A percentile compares a stretch with the other conserved stretches of the same genome.
These are phyloP conservation scores for Cryphonectria naterciae DNA, from an alignment of 2,329 filamentous ascomycete species.

Conservation along the genomic window DNA sequence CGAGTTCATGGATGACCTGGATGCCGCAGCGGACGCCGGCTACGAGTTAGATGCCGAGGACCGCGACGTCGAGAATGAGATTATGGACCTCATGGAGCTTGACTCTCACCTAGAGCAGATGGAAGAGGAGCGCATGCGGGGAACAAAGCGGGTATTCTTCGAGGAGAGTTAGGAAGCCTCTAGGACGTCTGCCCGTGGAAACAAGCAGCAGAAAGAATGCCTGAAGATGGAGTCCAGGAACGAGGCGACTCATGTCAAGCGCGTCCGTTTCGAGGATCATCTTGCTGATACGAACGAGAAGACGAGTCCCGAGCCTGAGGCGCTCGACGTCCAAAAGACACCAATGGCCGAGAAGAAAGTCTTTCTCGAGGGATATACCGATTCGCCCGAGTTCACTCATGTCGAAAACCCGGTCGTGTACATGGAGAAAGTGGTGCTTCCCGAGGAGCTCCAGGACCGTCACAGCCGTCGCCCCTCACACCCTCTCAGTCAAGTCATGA, in stretches of 20 bases:
- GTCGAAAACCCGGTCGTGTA: constrained; percentile 24
- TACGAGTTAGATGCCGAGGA: constrained; percentile 51
- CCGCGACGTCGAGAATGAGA: constrained; percentile 61
- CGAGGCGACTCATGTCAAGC: not conserved
- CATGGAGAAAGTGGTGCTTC: constrained; percentile 12
- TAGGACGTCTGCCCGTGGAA: constrained; percentile 29
- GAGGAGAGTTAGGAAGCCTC: constrained; percentile 43
- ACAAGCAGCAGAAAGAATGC: constrained; percentile 3
- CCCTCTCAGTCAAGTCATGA: constrained; percentile 18
- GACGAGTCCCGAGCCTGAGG: not conserved
- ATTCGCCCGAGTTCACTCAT: constrained; percentile 25
- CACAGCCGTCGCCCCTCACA: not conserved
- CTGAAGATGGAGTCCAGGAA: constrained; percentile 6
- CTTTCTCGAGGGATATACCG: constrained; percentile 23
- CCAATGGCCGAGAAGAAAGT: constrained; percentile 16
- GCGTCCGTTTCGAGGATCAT: not conserved
- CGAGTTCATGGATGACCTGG: constrained; percentile 56
- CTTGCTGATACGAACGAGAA: not conserved
- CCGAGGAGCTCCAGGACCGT: not conserved
- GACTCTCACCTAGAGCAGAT: constrained; percentile 62
- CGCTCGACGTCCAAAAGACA: not conserved
- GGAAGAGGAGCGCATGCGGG: constrained; percentile 53
- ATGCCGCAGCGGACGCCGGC: constrained; percentile 56
- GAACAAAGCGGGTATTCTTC: constrained; percentile 58
- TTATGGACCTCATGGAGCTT: constrained; percentile 69